Base-by-base conservation (phyloP, 208 protist genomes). In the Acanthamoeba healyi region DNA sequence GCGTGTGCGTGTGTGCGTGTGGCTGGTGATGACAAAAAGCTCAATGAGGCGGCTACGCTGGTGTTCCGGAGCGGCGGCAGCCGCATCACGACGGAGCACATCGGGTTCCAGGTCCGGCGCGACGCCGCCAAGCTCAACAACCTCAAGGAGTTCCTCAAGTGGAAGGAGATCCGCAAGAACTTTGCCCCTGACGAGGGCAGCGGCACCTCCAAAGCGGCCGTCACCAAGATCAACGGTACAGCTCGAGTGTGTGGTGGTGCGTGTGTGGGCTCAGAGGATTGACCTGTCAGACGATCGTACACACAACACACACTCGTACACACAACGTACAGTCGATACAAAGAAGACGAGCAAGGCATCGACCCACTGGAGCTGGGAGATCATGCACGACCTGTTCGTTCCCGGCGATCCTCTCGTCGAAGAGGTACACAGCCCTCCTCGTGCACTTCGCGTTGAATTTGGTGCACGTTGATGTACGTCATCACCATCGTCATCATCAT, bases 81-180 rank as follows among this genome's bases (percentile, higher is more conserved):
- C 46, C 40, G 77, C 29, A 36, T 86, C 77, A 86, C 84, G 22
- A 26, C 36, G 56, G 84, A 91, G 38, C 84, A 91, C 84, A 51
- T 91, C 58, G 84, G 29, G 36, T 91, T 91, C 61, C 84, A 91
- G 56, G 84, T 91, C 29, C 29, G 84, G 17, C 32, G 34, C 17
- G 84, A 91, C 61, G 34, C n/a, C 9, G 2, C 54, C n/a, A 65
- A 46, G 84, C 61, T 91, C 38, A 74, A 72, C 61, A 65, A 72
- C 42, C 84, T 91, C 61, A 72, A 65, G 40, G 58, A 91, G 56
- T 91, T 91, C 84, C 61, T 91, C 58, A 91, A 91, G 40, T 91
- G 84, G 84, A 91, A 91, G 61, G 58, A 91, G 84, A 91, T 72
- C 17, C 84, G 84, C 84, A 91, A 91, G 84, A 91, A 91, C 56